A percentile compares a stretch with the other conserved stretches of the same genome.
phyloP scores from a whole-genome alignment of 2,329 filamentous ascomycete species.

The Botryotinia calthae region DNA sequence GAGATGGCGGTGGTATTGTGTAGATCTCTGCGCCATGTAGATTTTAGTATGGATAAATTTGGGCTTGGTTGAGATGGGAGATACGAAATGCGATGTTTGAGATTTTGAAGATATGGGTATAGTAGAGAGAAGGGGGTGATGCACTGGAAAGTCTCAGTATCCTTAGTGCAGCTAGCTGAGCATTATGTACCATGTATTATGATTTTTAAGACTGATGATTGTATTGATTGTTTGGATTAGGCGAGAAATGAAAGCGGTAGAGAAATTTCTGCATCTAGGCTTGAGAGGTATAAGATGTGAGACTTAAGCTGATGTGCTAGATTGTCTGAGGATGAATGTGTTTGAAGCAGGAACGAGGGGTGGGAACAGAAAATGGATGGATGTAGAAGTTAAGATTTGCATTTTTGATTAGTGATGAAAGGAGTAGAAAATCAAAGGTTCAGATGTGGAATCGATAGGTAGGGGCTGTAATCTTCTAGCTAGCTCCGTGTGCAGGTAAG shows the following conservation, averaged over 20 bases:
- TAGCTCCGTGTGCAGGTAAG: neutral
- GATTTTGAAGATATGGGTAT: neutral
- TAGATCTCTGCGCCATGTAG: neutral
- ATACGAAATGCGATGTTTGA: neutral
- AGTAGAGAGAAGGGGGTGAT: neutral
- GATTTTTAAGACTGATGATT: neutral
- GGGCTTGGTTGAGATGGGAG: neutral
- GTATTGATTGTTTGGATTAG: neutral
- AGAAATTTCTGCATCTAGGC: too few species aligned
- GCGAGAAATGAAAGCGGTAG: neutral
- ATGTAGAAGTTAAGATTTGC: too few species aligned
- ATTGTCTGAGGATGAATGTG: too few species aligned
- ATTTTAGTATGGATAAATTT: neutral
- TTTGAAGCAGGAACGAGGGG: too few species aligned
- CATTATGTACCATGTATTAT: neutral
- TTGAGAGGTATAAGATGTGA: too few species aligned
- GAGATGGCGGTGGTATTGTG: neutral
- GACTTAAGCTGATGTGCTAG: too few species aligned
- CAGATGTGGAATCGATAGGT: neutral
- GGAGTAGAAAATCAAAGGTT: neutral
- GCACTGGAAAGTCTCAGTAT: neutral
- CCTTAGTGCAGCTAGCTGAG: neutral
- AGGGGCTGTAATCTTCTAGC: too few species aligned
- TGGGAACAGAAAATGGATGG: too few species aligned
- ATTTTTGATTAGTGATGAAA: too few species aligned